Evolutionary conservation across 345 rosid species (phyloP), one percentile per base, ranked within the genome.

Genomic region (Physaria fendleri): DNA sequence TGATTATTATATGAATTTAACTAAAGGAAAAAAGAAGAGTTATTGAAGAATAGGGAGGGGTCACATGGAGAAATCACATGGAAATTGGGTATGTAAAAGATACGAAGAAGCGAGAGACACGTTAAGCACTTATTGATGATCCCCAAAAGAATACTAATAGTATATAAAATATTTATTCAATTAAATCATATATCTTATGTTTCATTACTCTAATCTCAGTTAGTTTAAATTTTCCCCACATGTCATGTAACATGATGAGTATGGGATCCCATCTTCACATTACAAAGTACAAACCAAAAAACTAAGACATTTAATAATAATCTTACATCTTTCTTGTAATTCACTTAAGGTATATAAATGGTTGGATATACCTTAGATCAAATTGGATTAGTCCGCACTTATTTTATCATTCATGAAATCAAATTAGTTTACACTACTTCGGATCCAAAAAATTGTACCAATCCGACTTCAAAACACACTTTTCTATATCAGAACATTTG

Each of bases 161-260:
- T 49, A 57, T 35, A 38, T 39, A 13, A 11, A 3, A 33, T 0
- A 37, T 56, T n/a, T 53, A 8, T 42, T 22, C 13, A 10, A 23
- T 41, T 53, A 27, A 21, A 52, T 51, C 13, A 41, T 41, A 41
- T 41, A 33, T 54, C 5, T 23, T 58, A 12, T 39, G 12, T 17
- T 76, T 55, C 57, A 59, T 71, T 58, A 70, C 72, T 66, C 80
- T 70, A 75, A 33, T 34, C 56, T 27, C 49, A 33, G 23, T 38
- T 52, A 53, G 6, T 32, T 76, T 14, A 16, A 40, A 55, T 1
- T 56, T 66, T 6, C 59, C 8, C 46, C 84, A 80, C 85, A 72
- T 77, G 85, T 59, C 64, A 77, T 60, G 56, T 74, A 82, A 85
- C 86, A 81, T 82, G 88, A 71, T 79, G 77, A 67, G 68, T 67